Conservation (phyloP, 1,284 basidiomycete species). For the Pholiota adiposa region DNA sequence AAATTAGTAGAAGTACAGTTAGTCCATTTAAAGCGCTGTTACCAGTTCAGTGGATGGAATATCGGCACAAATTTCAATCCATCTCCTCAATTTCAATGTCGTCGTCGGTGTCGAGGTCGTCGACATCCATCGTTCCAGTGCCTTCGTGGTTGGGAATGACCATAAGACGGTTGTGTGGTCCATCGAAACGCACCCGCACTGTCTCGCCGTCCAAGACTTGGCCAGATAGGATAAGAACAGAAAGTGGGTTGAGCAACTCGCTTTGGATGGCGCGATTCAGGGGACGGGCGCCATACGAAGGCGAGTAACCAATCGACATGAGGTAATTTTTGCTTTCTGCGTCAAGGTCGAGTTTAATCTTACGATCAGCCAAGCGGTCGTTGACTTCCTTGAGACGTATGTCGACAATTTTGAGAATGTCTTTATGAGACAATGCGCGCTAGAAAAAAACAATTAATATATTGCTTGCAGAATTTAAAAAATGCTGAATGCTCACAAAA, state of each 20-base stretch:
- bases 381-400: slow-evolving; percentile 75
- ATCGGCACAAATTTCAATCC: slow-evolving; percentile 49
- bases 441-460: slow-evolving; percentile 30
- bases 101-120: slow-evolving; percentile 37
- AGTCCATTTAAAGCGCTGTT: neutral
- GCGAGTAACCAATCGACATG: slow-evolving; percentile 83
- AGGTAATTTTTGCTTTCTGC: slow-evolving; percentile 83
- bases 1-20: neutral
- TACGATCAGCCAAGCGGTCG: slow-evolving; percentile 77
- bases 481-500: slow-evolving; percentile 64
- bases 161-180: slow-evolving; percentile 79
- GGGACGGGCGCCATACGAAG: slow-evolving; percentile 88
- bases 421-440: slow-evolving; percentile 77
- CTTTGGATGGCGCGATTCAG: slow-evolving; percentile 92
- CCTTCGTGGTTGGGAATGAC: slow-evolving; percentile 88
- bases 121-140: slow-evolving; percentile 61
- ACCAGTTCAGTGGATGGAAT: neutral
- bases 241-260: slow-evolving; percentile 93
- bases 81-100: slow-evolving; percentile 79
- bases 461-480: slow-evolving; percentile 4
- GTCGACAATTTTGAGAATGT: slow-evolving; percentile 85
- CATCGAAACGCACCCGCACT: slow-evolving; percentile 82
- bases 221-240: slow-evolving; percentile 86
- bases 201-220: slow-evolving; percentile 83
- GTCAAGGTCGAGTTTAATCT: slow-evolving; percentile 82